Base-by-base conservation (phyloP, 352 stramenopile genomes). In the Globisporangium spinosum region DNA sequence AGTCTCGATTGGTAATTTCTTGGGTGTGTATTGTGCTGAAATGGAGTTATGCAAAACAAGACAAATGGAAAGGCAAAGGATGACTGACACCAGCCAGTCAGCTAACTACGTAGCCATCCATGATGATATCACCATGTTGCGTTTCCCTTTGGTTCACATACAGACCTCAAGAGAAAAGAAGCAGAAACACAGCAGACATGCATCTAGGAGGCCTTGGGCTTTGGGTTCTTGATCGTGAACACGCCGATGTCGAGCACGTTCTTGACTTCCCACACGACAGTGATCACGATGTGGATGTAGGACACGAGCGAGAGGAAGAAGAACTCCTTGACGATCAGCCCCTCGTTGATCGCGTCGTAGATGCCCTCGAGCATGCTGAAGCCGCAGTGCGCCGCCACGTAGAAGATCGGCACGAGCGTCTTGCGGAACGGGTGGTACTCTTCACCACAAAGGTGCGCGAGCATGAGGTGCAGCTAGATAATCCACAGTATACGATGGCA, bases 361-460 rank as follows among this genome's bases (percentile, higher is more conserved):
- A 93, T 87, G 40, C 85, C 86, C 70, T 95, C 81, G 60, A 91
- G 56, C 80, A 93, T 90, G 62, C 84, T 85, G 72, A 94, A 95
- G 45, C 79, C 77, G 70, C 81, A 91, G 69, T 96, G 88, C 27
- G 78, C 88, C 17, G 88, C 88, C 23, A 96, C 87, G 74, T 93
- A 96, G 67, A 96, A 93, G 63, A 96, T 90, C n/a, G 88, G 88
- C 62, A 94, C 88, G 17, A 96, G 85, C 63, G 88, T 96, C 75
- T 96, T 96, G 62, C 88, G 88, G 75, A 94, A 96, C 62, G 88
- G 88, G 62, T 94, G 88, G 66, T 94, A 96, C 70, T 96, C 88
- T 67, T 96, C 88, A 7, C 85, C 87, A 22, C 86, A 94, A 70
- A 96, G 68, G 60, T 96, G 88, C 58, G 88, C 88, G 27, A 96